Base-by-base conservation (phyloP, 768 basidiomycete species). In the Obba rivulosa region DNA sequence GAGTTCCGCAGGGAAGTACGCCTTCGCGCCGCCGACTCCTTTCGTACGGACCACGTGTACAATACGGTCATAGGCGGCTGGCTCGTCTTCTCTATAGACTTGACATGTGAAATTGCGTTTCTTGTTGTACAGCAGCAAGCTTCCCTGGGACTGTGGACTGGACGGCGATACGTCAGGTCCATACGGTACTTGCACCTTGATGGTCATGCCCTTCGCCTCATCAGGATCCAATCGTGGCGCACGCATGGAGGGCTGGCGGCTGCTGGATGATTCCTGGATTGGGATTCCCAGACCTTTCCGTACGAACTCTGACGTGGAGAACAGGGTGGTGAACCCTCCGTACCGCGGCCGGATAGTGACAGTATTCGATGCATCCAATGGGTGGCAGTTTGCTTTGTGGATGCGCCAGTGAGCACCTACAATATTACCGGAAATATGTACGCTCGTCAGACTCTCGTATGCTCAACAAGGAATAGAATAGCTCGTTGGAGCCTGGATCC, bases 111-210 rank as follows among this genome's bases (percentile, higher is more conserved):
- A 74, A 47, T 79, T 71, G 8, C 75, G 65, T 54, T 75, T 79
- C 60, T 75, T 74, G 42, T 70, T 75, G 53, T 80, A 83, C 20
- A 81, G 67, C 34, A 72, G 54, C n/a, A 77, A 50, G 45, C 63
- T 50, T 3, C 44, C 48, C 1, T n/a, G 18, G n/a, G 39, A 44
- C 14, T 57, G 69, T 48, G 48, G 8, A 1, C 10, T 1, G 46
- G 44, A 28, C 48, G 51, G 39, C 13, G 25, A 23, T 14, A 25
- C 44, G 2, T n/a, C 22, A 17, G 37, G n/a, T 24, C 40, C 35
- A 39, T 63, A 63, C 0, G 77, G 74, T 0, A 77, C 63, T 53
- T 83, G 79, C 0, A 80, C 65, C 60, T 83, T 83, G 65, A 83
- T 66, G 40, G 79, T 61, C 51, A 78, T 58, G 31, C 57, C 60